Evolutionary conservation across 805 yeast genomes (phyloP).

Genomic region (Candida palmyrensis): DNA sequence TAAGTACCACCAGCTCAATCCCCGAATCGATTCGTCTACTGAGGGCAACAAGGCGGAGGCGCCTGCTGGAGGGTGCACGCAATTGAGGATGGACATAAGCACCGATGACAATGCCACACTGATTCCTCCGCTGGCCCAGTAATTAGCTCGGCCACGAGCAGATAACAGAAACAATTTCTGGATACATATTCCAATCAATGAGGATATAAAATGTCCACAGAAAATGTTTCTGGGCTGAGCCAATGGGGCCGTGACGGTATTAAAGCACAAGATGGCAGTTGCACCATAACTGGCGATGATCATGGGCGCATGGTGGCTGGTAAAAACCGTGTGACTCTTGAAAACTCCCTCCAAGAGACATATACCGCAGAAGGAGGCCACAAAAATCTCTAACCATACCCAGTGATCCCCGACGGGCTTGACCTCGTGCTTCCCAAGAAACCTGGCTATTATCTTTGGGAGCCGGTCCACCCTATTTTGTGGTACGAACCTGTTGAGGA

Average conservation of each 20-base stretch:
- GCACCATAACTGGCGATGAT: slow-evolving; percentile 61
- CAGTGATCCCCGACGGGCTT: slow-evolving; percentile 30
- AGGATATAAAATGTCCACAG: slow-evolving; percentile 50
- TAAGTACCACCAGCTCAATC: slow-evolving; percentile 62
- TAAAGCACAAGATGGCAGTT: slow-evolving; percentile 54
- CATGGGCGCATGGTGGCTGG: slow-evolving; percentile 39
- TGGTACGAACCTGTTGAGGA: slow-evolving; percentile 24
- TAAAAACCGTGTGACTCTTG: slow-evolving; percentile 32
- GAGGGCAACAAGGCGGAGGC: slow-evolving; percentile 61
- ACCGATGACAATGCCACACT: slow-evolving; percentile 52
- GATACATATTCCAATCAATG: slow-evolving; percentile 50
- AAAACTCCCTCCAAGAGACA: slow-evolving; percentile 44
- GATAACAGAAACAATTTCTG: slow-evolving; percentile 49
- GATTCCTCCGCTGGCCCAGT: slow-evolving; percentile 56
- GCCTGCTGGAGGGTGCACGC: slow-evolving; percentile 71
- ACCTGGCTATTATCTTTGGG: slow-evolving; percentile 29
- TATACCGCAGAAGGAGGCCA: slow-evolving; percentile 44
- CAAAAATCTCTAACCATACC: slow-evolving; percentile 42
- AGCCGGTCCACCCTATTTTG: slow-evolving; percentile 19
- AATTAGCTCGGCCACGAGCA: slow-evolving; percentile 36
- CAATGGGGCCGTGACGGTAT: slow-evolving; percentile 50
- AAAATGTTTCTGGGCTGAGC: slow-evolving; percentile 62
- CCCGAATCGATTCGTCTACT: slow-evolving; percentile 38
- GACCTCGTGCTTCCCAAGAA: slow-evolving; percentile 35
- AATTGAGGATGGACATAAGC: slow-evolving; percentile 46